Evolutionary conservation across 116 monocot species (phyloP), one percentile per base, ranked within the genome.

Genomic region (Dioscorea cayenensis): DNA sequence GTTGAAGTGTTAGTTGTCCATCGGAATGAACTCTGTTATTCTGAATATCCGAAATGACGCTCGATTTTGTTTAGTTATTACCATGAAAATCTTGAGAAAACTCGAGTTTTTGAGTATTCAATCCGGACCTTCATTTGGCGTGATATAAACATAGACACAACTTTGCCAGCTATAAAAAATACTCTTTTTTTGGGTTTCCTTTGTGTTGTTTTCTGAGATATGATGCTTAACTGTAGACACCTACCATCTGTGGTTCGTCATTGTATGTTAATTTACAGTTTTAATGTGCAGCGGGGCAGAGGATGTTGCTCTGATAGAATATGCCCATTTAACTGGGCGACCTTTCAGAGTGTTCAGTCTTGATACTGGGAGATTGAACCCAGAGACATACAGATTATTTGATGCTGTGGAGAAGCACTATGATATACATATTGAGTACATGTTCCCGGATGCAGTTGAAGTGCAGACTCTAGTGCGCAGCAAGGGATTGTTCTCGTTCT

Each of bases 401-500:
- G 89, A 94, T 50, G 74, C 75, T 0, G 84, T 99, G 0, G 99
- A 94, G 80, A 99, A 91, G 70, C 89, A 80, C 75, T 99, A 99
- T 67, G 83, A 76, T 69, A 91, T 94, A 73, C 90, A 68, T 74
- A 99, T 99, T 4, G 94, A 99, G 73, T 99, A 99, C 76, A 91
- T 85, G 90, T 99, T 99, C 77, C 99, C 99, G 0, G 99, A 99
- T 25, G 75, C 99, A 0, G 83, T 80, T 5, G 99, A 99, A 63
- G 99, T 99, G 27, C 99, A 99, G 68, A 83, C 64, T 23, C 83
- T 99, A 18, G 99, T 99, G 27, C 81, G 99, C 28, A 82, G 29
- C 81, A 94, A 99, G 79, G 97, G 93, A 19, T 77, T 97, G 35
- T 97, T 97, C 83, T 97, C 97, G 10, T 93, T 97, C 83, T 97